Conservation (phyloP, 305 asterid genomes). For the Fraxinus albicans region DNA sequence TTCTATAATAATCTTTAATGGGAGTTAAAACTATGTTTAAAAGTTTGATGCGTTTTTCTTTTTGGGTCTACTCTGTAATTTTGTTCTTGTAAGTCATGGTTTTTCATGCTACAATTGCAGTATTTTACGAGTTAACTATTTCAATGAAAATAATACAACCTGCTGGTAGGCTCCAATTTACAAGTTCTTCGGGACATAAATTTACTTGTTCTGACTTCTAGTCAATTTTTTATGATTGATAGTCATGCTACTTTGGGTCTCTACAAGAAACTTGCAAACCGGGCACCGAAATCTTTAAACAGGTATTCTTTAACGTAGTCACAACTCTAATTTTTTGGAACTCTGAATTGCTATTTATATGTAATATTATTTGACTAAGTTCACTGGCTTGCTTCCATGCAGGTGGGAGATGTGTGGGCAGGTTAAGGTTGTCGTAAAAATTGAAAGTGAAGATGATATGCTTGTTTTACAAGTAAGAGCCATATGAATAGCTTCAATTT, state of each 20-base stretch:
- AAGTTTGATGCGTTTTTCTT: neutral
- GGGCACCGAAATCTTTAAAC: conserved; percentile 81
- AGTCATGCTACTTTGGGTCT: conserved; percentile 98
- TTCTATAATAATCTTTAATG: neutral
- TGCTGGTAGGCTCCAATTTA: neutral
- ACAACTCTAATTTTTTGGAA: conserved; percentile 2
- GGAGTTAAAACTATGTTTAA: neutral
- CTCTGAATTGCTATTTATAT: neutral
- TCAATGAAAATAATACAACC: neutral
- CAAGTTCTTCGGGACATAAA: neutral
- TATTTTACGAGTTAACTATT: neutral
- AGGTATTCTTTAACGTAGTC: conserved; percentile 45
- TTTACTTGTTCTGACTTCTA: conserved; percentile 14
- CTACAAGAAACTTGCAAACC: conserved; percentile 67
- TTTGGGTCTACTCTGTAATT: neutral
- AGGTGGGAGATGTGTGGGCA: conserved; percentile 99
- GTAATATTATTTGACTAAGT: neutral
- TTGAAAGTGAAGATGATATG: conserved; percentile 85
- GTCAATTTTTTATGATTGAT: conserved; percentile 24
- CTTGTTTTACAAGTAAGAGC: conserved; percentile 71
- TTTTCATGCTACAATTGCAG: neutral
- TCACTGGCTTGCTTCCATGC: conserved; percentile 26
- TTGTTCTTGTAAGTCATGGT: neutral
- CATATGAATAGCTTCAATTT: conserved; percentile 2
- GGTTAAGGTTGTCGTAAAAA: conserved; percentile 95